Conservation (phyloP, 768 basidiomycete species). For the Agaricus sinodeliciosus region DNA sequence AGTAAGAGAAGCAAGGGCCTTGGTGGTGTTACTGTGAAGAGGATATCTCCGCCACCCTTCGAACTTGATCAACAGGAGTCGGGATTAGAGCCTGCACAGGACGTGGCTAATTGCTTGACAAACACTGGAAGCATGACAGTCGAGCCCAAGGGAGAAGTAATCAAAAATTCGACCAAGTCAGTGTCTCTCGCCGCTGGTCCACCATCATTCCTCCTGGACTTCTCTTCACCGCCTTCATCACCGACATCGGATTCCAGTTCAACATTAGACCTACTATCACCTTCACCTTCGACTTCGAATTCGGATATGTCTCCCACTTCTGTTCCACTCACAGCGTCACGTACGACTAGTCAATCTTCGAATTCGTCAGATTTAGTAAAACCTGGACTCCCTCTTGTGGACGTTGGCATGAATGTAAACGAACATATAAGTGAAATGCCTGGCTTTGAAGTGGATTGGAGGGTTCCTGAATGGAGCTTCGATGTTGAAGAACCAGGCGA, state of each 20-base stretch:
- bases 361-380: constrained; percentile 7
- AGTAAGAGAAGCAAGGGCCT: constrained; percentile 5
- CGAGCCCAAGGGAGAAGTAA: neutral
- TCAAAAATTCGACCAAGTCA: neutral
- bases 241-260: neutral
- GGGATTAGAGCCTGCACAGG: neutral
- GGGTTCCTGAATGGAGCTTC: neutral
- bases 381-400: neutral
- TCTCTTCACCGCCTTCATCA: constrained; percentile 4
- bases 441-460: neutral
- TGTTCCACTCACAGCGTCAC: neutral
- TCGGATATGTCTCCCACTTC: constrained; percentile 1
- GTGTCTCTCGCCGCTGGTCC: neutral
- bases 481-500: neutral
- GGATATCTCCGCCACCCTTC: constrained; percentile 1
- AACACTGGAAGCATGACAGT: neutral
- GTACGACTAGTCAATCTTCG: neutral
- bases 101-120: neutral
- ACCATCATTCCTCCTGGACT: constrained; percentile 6
- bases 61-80: neutral
- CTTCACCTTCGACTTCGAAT: constrained; percentile 3
- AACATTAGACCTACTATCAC: neutral
- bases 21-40: constrained; percentile 8
- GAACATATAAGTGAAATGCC: neutral
- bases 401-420: neutral